A percentile compares a stretch with the other conserved stretches of the same genome.
These are phyloP conservation scores for Strombidium stylifer DNA, from an alignment of 73 alveolate species.

Conservation along the genomic window DNA sequence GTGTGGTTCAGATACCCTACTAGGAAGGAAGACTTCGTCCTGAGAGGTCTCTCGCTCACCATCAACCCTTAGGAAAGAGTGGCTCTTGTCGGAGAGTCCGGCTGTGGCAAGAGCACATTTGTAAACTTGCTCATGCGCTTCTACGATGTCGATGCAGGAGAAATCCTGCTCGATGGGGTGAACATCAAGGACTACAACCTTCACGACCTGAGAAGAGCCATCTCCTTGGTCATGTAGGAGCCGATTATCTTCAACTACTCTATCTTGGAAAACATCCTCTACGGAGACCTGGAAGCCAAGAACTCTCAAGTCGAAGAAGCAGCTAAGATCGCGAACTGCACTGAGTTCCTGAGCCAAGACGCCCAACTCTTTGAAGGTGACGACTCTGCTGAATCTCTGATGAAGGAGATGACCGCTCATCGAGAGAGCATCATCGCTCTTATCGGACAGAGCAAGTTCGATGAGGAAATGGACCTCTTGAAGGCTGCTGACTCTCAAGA, in stretches of 20 bases:
- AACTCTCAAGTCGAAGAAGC: constrained; percentile 77
- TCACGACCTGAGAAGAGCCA: constrained; percentile 54
- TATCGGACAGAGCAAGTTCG: background rate
- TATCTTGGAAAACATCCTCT: constrained; percentile 16
- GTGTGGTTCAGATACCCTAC: constrained; percentile 81
- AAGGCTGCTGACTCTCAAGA: background rate
- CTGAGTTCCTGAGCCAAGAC: constrained; percentile 49
- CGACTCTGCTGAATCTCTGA: constrained; percentile 6
- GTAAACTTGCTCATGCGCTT: constrained; percentile 74
- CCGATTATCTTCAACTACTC: constrained; percentile 57
- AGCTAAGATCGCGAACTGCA: constrained; percentile 73
- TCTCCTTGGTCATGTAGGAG: constrained; percentile 78
- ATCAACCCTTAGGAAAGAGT: constrained; percentile 78
- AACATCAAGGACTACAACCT: constrained; percentile 66
- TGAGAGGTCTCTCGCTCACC: constrained; percentile 62
- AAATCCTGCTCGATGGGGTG: constrained; percentile 73
- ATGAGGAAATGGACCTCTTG: background rate
- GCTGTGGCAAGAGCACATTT: constrained; percentile 95
- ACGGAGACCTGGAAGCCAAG: constrained; percentile 72
- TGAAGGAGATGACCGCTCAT: background rate
- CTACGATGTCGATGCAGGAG: constrained; percentile 84
- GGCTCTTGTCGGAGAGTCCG: constrained; percentile 96
- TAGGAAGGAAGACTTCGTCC: constrained; percentile 44
- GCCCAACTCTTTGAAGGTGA: background rate
- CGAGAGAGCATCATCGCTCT: background rate